Evolutionary conservation across 257 asterid genomes (phyloP).

Genomic region (Thymus quinquecostatus): DNA sequence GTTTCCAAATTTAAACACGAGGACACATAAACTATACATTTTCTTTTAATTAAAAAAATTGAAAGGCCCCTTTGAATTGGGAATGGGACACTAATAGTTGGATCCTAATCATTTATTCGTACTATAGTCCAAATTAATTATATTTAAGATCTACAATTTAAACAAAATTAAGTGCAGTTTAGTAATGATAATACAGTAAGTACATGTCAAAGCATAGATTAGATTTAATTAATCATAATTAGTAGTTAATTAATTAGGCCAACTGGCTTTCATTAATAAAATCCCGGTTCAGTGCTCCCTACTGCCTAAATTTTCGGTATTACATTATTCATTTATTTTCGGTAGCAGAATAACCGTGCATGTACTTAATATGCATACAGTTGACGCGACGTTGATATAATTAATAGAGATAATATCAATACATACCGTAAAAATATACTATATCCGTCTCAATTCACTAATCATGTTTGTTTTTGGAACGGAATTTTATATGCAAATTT

Average conservation of each 20-base stretch:
- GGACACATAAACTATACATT: neutral
- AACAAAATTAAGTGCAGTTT: neutral
- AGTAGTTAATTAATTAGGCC: constrained; percentile 18
- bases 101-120: constrained; percentile 15
- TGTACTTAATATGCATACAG: no score
- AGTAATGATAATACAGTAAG: neutral
- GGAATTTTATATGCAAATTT: no score
- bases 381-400: no score
- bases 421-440: no score
- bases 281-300: constrained; percentile 23
- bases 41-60: no score
- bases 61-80: constrained; percentile 3
- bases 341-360: no score
- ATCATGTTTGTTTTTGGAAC: no score
- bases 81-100: constrained; percentile 17
- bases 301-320: neutral
- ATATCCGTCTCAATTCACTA: no score
- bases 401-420: no score
- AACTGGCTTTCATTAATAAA: constrained; percentile 37
- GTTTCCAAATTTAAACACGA: neutral
- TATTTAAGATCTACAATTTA: neutral
- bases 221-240: neutral
- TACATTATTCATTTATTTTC: no score
- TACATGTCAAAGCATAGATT: constrained; percentile 21
- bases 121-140: neutral